phyloP scores from a whole-genome alignment of 441 rosid species.

The Rhodomyrtus psidioides region DNA sequence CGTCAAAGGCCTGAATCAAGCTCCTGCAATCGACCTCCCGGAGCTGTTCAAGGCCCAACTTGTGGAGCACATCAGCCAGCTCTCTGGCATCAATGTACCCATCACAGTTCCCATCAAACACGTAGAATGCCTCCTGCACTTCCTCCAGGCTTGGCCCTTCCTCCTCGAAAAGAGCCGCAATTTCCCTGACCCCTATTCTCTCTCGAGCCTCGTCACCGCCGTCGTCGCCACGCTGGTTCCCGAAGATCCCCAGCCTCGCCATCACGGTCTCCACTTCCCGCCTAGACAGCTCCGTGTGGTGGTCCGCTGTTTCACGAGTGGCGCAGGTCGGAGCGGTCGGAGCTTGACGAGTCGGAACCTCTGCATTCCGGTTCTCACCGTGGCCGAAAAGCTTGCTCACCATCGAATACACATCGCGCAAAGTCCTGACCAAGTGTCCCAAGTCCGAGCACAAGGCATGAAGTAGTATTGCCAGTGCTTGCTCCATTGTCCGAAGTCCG shows the following conservation, averaged over 20 bases:
- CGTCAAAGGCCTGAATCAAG: neutral
- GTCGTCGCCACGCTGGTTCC: neutral
- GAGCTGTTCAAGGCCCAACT: neutral
- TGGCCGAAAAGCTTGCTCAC: neutral
- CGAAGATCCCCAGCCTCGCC: constrained; percentile 2
- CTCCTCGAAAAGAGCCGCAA: constrained; percentile 2
- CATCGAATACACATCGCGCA: neutral
- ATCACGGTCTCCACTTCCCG: neutral
- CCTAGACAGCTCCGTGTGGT: neutral
- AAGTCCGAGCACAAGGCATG: neutral
- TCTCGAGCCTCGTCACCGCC: neutral
- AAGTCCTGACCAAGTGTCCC: neutral
- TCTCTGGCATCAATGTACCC: constrained; percentile 13
- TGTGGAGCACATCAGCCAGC: neutral
- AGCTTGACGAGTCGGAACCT: neutral
- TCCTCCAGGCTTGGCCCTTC: constrained; percentile 6
- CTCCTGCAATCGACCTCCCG: constrained; percentile 4
- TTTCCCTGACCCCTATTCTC: neutral
- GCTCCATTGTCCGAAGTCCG: neutral
- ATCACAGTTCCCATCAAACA: constrained; percentile 11
- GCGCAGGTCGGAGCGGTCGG: neutral
- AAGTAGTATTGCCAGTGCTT: too few species aligned
- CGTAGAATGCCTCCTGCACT: constrained; percentile 10
- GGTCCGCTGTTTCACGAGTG: neutral
- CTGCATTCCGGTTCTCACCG: neutral